Conservation (phyloP, 2,329 filamentous ascomycete genomes). For the Didymella pinodella region DNA sequence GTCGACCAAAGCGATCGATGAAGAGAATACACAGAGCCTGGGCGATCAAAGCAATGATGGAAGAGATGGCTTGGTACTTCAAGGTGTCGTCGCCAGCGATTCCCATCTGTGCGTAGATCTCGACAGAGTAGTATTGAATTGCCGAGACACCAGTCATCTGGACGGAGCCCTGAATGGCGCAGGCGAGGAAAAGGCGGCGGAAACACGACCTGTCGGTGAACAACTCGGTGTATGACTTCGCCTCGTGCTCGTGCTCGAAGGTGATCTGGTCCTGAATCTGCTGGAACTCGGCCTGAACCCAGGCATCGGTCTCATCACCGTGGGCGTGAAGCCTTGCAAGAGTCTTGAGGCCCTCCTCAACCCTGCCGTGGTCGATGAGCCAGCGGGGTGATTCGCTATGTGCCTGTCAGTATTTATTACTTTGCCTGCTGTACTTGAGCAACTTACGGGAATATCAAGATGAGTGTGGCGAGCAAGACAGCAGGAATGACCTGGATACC, state of each 20-base stretch:
- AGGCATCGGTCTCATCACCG: conserved; percentile 70
- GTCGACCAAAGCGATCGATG: conserved; percentile 74
- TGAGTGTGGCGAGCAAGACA: conserved; percentile 68
- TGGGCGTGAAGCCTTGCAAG: conserved; percentile 75
- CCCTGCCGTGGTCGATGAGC: conserved; percentile 75
- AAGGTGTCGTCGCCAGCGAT: conserved; percentile 71
- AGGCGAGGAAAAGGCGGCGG: conserved; percentile 74
- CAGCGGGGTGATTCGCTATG: conserved; percentile 60
- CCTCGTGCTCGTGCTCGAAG: conserved; percentile 71
- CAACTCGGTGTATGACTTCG: conserved; percentile 74
- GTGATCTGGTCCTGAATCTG: conserved; percentile 74
- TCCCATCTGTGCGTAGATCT: conserved; percentile 73
- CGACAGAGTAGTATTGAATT: conserved; percentile 77
- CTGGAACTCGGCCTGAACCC: conserved; percentile 75
- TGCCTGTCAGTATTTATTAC: too few relatives aligned
- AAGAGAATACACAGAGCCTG: conserved; percentile 73
- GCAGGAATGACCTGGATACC: conserved; percentile 78
- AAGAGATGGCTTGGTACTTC: conserved; percentile 79
- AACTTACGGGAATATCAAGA: conserved; percentile 73
- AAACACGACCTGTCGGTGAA: conserved; percentile 72
- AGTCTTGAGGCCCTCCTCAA: conserved; percentile 70
- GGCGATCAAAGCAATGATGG: conserved; percentile 72
- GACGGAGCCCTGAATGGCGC: conserved; percentile 72
- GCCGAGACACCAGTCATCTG: conserved; percentile 74
- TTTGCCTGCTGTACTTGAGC: too few relatives aligned